Evolutionary conservation across 2,329 filamentous ascomycete genomes (phyloP).

Genomic region (Colletotrichum nymphaeae): DNA sequence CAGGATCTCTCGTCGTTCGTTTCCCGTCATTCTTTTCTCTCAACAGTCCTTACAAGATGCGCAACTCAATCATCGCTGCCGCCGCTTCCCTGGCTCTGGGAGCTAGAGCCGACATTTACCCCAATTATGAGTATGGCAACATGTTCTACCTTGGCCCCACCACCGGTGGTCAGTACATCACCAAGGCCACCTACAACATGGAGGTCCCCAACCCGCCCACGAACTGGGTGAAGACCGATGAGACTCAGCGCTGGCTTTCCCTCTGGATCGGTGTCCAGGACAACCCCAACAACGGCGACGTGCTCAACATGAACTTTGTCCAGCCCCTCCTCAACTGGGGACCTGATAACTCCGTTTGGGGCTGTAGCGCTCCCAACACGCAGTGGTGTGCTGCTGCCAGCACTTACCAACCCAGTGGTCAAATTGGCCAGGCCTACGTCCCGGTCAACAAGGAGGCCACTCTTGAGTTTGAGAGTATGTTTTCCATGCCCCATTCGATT

Average conservation of each 20-base stretch:
- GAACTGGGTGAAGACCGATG: constrained; percentile 21
- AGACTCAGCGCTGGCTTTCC: constrained; percentile 12
- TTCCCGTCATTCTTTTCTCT: not conserved
- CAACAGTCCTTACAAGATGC: not conserved
- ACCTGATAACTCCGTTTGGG: constrained; percentile 16
- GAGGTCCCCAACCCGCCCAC: constrained; percentile 17
- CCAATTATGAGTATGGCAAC: constrained; percentile 23
- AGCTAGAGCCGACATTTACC: constrained; percentile 19
- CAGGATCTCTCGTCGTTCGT: constrained; percentile 9
- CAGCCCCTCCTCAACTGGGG: constrained; percentile 26
- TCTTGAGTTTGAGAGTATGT: constrained; percentile 20
- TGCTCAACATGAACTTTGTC: constrained; percentile 22
- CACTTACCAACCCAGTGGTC: constrained; percentile 14
- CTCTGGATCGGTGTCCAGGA: constrained; percentile 24
- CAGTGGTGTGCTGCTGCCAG: constrained; percentile 23
- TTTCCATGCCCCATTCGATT: not conserved
- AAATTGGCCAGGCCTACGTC: constrained; percentile 20
- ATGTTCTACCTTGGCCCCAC: constrained; percentile 27
- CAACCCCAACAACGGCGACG: constrained; percentile 17
- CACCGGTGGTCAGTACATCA: constrained; percentile 25
- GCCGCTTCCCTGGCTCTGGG: constrained; percentile 7
- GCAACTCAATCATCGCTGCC: constrained; percentile 6
- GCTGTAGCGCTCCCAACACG: constrained; percentile 23
- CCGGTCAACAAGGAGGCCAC: constrained; percentile 9
- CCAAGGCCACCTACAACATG: constrained; percentile 38